Percentiles rank a stretch among this genome's conserved stretches.
These are phyloP conservation scores for Fusarium nematophilum DNA, from an alignment of 2,329 filamentous ascomycete species.

Conservation along the genomic window DNA sequence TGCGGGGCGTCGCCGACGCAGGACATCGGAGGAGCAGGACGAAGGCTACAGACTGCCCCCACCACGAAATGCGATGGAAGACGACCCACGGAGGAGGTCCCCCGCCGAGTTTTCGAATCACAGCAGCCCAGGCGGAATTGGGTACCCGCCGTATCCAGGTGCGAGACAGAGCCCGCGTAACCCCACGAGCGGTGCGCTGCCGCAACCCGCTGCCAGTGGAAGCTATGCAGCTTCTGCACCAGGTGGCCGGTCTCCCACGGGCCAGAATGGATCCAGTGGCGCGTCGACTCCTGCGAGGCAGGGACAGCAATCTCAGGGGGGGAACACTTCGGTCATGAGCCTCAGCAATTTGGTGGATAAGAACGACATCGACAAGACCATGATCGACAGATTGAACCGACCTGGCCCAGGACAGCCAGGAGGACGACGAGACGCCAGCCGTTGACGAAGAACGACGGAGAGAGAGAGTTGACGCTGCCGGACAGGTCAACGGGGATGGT, in stretches of 20 bases:
- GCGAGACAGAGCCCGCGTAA: slow-evolving; percentile 53
- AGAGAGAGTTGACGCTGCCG: slow-evolving; percentile 40
- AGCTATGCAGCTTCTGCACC: slow-evolving; percentile 41
- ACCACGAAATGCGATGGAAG: slow-evolving; percentile 56
- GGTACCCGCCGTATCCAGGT: slow-evolving; percentile 53
- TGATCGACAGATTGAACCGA: slow-evolving; percentile 64
- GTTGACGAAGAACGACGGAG: slow-evolving; percentile 28
- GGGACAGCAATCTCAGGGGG: slow-evolving; percentile 40
- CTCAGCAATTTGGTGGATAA: slow-evolving; percentile 63
- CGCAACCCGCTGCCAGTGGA: slow-evolving; percentile 44
- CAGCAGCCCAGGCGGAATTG: slow-evolving; percentile 58
- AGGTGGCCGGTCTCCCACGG: slow-evolving; percentile 52
- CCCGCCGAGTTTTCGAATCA: slow-evolving; percentile 61
- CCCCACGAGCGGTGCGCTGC: slow-evolving; percentile 48
- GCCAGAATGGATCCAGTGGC: slow-evolving; percentile 51
- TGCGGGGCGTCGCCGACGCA: slow-evolving; percentile 49
- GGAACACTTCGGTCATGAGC: slow-evolving; percentile 61
- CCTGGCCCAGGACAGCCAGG: slow-evolving; percentile 33
- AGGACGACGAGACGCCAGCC: slow-evolving; percentile 35
- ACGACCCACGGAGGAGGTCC: slow-evolving; percentile 62
- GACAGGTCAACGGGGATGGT: slow-evolving; percentile 41
- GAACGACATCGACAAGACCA: slow-evolving; percentile 66
- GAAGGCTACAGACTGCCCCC: slow-evolving; percentile 59
- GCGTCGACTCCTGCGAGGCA: slow-evolving; percentile 49
- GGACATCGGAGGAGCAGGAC: slow-evolving; percentile 54